These are phyloP conservation scores for Cystobasidium sp. DNA, from an alignment of 1,284 basidiomycete genomes.

Conservation along the genomic window DNA sequence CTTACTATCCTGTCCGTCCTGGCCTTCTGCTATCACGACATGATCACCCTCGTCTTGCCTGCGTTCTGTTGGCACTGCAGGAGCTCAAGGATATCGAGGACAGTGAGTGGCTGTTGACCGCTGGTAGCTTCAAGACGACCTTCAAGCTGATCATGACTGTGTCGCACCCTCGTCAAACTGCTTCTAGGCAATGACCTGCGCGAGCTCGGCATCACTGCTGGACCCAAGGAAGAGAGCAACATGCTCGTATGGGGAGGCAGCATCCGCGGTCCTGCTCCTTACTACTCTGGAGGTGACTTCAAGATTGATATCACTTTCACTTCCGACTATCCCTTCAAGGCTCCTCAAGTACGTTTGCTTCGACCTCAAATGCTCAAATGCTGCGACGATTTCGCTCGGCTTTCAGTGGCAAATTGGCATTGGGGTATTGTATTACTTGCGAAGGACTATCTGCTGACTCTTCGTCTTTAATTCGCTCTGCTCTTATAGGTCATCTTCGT, in stretches of 20 bases:
- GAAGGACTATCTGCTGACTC: background rate
- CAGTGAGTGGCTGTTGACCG: constrained; percentile 8
- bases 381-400: constrained; percentile 47
- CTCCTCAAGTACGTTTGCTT: constrained; percentile 68
- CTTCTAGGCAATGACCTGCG: constrained; percentile 37
- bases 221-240: constrained; percentile 40
- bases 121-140: too few relatives aligned
- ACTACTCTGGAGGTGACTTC: constrained; percentile 69
- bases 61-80: constrained; percentile 3
- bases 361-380: background rate
- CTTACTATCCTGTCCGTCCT: background rate
- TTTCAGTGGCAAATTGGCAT: constrained; percentile 24
- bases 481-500: constrained; percentile 50
- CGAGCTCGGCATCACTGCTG: constrained; percentile 34
- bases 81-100: constrained; percentile 37
- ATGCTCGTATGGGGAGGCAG: constrained; percentile 31
- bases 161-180: background rate
- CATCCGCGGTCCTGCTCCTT: constrained; percentile 40
- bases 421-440: background rate
- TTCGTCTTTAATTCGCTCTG: background rate
- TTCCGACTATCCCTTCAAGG: constrained; percentile 83
- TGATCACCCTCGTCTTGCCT: constrained; percentile 4
- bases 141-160: background rate
- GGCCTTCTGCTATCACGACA: background rate
- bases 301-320: constrained; percentile 73